Conservation (phyloP, 805 yeast species). For the Lachancea fermentati region DNA sequence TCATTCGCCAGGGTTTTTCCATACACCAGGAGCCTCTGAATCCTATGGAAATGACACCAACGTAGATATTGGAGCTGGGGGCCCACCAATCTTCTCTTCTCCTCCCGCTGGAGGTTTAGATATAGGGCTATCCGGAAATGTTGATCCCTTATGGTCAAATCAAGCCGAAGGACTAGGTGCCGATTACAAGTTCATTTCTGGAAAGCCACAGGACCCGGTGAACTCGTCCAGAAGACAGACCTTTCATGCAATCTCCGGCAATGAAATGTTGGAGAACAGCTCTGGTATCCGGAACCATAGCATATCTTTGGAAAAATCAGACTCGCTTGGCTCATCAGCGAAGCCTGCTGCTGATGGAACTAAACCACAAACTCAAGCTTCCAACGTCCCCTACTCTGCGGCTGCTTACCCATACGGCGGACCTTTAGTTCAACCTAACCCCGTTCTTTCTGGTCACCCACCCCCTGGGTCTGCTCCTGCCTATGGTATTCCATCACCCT, state of each 20-base stretch:
- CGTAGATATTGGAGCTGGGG: conserved; percentile 2
- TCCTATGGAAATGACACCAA: conserved; percentile 1
- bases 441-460: conserved; percentile 23
- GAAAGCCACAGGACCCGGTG: not conserved
- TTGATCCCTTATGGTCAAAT: conserved; percentile 8
- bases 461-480: conserved; percentile 19
- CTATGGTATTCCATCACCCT: conserved; percentile 28
- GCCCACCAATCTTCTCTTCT: conserved; percentile 2
- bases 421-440: conserved; percentile 29
- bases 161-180: conserved; percentile 3
- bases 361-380: conserved; percentile 2
- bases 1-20: conserved; percentile 25
- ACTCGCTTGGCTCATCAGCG: conserved; percentile 2
- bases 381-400: conserved; percentile 20
- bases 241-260: conserved; percentile 27
- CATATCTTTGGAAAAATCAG: conserved; percentile 23
- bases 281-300: conserved; percentile 24
- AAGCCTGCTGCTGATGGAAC: conserved; percentile 9
- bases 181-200: conserved; percentile 4
- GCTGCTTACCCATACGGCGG: conserved; percentile 33
- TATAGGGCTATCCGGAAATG: conserved; percentile 4
- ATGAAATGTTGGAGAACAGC: conserved; percentile 12
- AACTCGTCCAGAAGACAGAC: conserved; percentile 31
- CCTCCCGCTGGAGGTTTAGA: conserved; percentile 2
- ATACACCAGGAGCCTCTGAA: conserved; percentile 15